Base-by-base conservation (phyloP, 2,329 filamentous ascomycete genomes). In the Sclerotinia nivalis region DNA sequence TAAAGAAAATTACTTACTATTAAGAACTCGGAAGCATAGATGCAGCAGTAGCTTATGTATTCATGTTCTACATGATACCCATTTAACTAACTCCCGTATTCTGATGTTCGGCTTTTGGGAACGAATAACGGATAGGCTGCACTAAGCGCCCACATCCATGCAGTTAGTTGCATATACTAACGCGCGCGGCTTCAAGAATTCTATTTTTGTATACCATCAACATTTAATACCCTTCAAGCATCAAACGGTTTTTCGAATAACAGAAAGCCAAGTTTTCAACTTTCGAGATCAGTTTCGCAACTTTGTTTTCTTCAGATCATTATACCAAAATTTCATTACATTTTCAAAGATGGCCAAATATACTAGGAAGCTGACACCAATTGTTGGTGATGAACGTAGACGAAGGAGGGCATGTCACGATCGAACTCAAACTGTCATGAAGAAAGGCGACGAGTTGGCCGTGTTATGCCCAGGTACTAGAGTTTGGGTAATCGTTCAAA, bases 401-500 rank as follows among this genome's bases (percentile, higher is more conserved):
- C 18, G 18, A 56, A 56, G 22, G 28, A 8, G 18, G n/a, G 28
- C 28, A 10, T 56, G 31, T 4, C 18, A 56, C 15, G 18, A 56
- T 9, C 54, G 54, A 56, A 56, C 18, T 56, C 28, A 56, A 22
- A 56, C 31, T 34, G 54, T 56, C 12, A 56, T 56, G 31, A 56
- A 56, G 31, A 56, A 56, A 25, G 54, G 54, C 7, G 28, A 56
- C 22, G 18, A 56, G n/a, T 20, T 56, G 10, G 54, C 28, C 34
- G 18, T 56, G 12, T 34, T 56, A 4, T 56, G 18, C 12, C 28
- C 18, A 56, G 31, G 18, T 2, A 56, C 54, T 34, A 56, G n/a
- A 9, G 54, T 56, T 8, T 56, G 54, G 54, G 31, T 56, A 4
- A 56, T 56, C 22, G 28, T 56, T 56, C 54, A 56, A 56, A 56